These are phyloP conservation scores for Endocladia muricata DNA, from an alignment of 31 red algal species.

Conservation along the genomic window DNA sequence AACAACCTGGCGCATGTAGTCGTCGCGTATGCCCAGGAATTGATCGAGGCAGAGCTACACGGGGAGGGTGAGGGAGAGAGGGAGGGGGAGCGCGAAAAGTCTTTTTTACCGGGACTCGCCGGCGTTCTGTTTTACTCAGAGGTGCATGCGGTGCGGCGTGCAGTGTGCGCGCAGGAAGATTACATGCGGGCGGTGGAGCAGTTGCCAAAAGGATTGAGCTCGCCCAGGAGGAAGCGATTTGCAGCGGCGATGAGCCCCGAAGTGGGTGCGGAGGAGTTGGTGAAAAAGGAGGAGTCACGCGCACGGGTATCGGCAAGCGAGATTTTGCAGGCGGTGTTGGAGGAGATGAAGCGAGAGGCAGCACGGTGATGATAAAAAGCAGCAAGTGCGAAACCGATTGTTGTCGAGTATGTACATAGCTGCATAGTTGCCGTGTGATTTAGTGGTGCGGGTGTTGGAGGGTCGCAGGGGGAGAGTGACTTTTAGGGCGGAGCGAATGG, in stretches of 20 bases:
- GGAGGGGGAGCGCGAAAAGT: too few species aligned
- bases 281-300: background rate
- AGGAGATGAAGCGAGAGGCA: slow-evolving; percentile 20
- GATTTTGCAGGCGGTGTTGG: slow-evolving; percentile 49
- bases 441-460: too few species aligned
- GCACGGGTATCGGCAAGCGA: slow-evolving; percentile 38
- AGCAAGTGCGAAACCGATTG: too few species aligned
- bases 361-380: background rate
- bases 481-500: too few species aligned
- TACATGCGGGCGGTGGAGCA: slow-evolving; percentile 14
- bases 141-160: slow-evolving; percentile 46
- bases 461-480: too few species aligned
- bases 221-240: slow-evolving; percentile 24
- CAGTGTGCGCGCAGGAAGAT: slow-evolving; percentile 26
- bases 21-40: slow-evolving; percentile 8
- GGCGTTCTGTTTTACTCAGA: slow-evolving; percentile 66
- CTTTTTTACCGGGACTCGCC: slow-evolving; percentile 33
- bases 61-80: too few species aligned
- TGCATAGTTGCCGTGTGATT: too few species aligned
- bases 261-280: background rate
- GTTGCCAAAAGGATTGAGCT: slow-evolving; percentile 26
- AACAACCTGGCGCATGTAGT: background rate
- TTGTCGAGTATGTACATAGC: too few species aligned
- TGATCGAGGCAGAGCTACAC: too few species aligned
- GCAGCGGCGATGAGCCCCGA: slow-evolving; percentile 37